Evolutionary conservation across 176 grass and related monocot species (phyloP), one percentile per base, ranked within the genome.

Genomic region (Carex cristatella): DNA sequence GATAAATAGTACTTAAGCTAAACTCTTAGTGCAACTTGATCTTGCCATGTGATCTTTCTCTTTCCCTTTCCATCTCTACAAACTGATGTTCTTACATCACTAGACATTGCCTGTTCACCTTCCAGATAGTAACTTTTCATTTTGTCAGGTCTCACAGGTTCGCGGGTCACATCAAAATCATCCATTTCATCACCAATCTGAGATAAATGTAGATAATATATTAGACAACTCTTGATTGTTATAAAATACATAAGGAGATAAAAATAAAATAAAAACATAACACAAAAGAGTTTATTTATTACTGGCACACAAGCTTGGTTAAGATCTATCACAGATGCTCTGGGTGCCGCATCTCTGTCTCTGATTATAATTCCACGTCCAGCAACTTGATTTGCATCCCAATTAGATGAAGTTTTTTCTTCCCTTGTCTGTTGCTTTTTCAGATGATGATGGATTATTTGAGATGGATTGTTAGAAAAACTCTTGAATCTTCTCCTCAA

Each of bases 11-110:
- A 82, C n/a, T 49, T 27, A 46, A 76, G 59, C 67, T 80, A 90
- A 80, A 87, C 88, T 82, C 77, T 80, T 60, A 90, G 68, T 67
- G 80, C 85, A 61, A 90, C 69, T 23, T 84, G 84, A 68, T 90
- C 88, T 84, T 87, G 85, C 88, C 85, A 87, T 32, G 88, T 79
- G 56, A 90, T 86, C 72, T 90, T 90, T 76, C 88, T 90, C 80
- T 86, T 90, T 12, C 86, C 77, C 60, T 65, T 81, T 16, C 71
- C 67, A 82, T 90, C 88, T 80, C 88, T 90, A 87, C 80, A 90
- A 51, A 86, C 78, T 7, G 64, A 79, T 48, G 80, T 65, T 58
- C 72, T 86, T 33, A 86, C 72, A 68, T 86, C 58, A 56, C 60
- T 65, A 74, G 76, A 28, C 12, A 81, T 56, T n/a, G 78, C 83